phyloP scores from a whole-genome alignment of 805 yeast genomes.

The Candida xiaguanensis region DNA sequence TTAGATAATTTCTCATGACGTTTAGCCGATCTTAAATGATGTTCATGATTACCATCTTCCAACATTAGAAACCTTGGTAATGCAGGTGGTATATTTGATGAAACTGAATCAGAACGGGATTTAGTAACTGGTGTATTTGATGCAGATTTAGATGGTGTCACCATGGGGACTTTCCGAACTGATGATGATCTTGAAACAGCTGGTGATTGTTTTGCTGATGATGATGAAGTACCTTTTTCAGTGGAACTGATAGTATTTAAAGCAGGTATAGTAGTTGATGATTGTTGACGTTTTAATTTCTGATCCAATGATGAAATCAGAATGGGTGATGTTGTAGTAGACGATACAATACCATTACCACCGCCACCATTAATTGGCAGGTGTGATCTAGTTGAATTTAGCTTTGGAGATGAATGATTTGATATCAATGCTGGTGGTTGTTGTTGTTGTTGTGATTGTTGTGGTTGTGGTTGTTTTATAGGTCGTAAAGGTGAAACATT shows the following conservation, averaged over 20 bases:
- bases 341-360: no score
- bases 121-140: conserved; percentile 1
- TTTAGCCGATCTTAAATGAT: conserved; percentile 68
- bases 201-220: conserved; percentile 3
- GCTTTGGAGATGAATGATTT: conserved; percentile 5
- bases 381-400: conserved; percentile 6
- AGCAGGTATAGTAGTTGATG: not conserved
- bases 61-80: conserved; percentile 49
- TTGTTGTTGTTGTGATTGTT: conserved; percentile 1
- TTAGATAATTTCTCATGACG: conserved; percentile 73
- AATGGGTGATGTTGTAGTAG: conserved; percentile 9
- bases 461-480: conserved; percentile 9
- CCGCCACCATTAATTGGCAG: conserved; percentile 1
- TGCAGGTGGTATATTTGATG: conserved; percentile 6
- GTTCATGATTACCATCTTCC: conserved; percentile 78
- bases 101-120: conserved; percentile 5
- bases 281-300: conserved; percentile 6
- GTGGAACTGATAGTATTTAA: not conserved
- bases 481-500: conserved; percentile 6
- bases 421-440: not conserved
- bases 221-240: conserved; percentile 1
- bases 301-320: conserved; percentile 8
- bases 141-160: conserved; percentile 1
- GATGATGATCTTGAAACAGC: conserved; percentile 2
- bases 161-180: not conserved